Conservation (phyloP, 208 protist genomes). For the Leishmania gerbilli region DNA sequence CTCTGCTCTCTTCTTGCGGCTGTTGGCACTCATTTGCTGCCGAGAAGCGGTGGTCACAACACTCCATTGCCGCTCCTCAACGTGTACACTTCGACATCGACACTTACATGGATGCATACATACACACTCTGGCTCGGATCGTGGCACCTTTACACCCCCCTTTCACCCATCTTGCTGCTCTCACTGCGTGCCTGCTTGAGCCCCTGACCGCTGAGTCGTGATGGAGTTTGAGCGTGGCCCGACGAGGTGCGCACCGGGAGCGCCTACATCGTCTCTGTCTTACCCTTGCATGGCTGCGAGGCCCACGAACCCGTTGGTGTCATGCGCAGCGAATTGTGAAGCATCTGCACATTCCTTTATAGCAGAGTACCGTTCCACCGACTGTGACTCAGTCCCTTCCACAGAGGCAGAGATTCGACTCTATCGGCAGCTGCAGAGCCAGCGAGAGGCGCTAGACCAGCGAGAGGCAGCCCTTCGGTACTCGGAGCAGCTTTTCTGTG, state of each 20-base stretch:
- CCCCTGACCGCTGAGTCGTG: neutral
- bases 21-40: neutral
- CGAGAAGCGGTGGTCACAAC: neutral
- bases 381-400: neutral
- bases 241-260: slow-evolving; percentile 2
- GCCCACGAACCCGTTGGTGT: neutral
- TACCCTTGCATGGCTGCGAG: neutral
- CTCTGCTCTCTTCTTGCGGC: neutral
- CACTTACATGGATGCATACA: no score
- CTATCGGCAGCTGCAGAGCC: neutral
- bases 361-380: no score
- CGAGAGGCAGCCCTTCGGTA: neutral
- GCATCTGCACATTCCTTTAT: neutral
- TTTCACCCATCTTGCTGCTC: neutral
- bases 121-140: neutral
- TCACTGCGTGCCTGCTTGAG: neutral
- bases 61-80: neutral
- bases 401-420: neutral
- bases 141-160: neutral
- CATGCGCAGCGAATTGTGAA: neutral
- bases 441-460: neutral
- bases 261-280: neutral
- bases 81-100: neutral
- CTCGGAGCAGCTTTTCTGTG: slow-evolving; percentile 1
- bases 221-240: slow-evolving; percentile 25